These are phyloP conservation scores for Carex kokanica DNA, from an alignment of 176 grass and related monocot genomes.

Conservation along the genomic window DNA sequence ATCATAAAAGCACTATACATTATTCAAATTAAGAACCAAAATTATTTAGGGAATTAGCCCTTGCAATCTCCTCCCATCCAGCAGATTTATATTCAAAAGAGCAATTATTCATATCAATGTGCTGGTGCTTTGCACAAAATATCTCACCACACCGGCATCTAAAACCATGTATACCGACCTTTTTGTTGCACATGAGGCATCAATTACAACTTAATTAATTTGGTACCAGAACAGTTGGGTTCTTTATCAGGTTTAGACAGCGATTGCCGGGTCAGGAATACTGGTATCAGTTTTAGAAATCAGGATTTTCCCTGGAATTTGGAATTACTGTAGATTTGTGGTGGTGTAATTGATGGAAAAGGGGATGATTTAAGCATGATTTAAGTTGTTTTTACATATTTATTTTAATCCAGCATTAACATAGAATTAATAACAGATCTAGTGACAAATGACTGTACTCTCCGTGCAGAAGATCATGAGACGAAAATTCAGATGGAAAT, in stretches of 20 bases:
- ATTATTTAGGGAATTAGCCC: conserved; percentile 36
- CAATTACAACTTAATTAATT: conserved; percentile 35
- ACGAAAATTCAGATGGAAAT: too few species aligned
- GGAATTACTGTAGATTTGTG: conserved; percentile 20
- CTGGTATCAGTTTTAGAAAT: conserved; percentile 21
- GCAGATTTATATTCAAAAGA: conserved; percentile 46
- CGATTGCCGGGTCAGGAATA: neutral
- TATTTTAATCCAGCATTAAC: too few species aligned
- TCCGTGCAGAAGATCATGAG: too few species aligned
- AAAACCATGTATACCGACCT: conserved; percentile 40
- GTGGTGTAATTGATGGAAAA: conserved; percentile 23
- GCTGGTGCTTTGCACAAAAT: conserved; percentile 41
- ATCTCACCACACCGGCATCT: conserved; percentile 46
- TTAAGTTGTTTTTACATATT: too few species aligned
- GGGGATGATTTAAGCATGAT: conserved; percentile 36
- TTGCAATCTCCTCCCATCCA: conserved; percentile 52
- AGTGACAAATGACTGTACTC: too few species aligned
- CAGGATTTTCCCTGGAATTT: conserved; percentile 24
- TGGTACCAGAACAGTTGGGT: conserved; percentile 6
- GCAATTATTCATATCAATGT: conserved; percentile 43
- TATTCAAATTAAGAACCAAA: too few species aligned
- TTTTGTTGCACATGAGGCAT: conserved; percentile 39
- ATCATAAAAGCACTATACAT: too few species aligned
- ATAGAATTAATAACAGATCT: too few species aligned
- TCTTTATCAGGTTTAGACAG: neutral